Evolutionary conservation across 768 basidiomycete species (phyloP).

Genomic region (Dictyophora rubrovolvata): DNA sequence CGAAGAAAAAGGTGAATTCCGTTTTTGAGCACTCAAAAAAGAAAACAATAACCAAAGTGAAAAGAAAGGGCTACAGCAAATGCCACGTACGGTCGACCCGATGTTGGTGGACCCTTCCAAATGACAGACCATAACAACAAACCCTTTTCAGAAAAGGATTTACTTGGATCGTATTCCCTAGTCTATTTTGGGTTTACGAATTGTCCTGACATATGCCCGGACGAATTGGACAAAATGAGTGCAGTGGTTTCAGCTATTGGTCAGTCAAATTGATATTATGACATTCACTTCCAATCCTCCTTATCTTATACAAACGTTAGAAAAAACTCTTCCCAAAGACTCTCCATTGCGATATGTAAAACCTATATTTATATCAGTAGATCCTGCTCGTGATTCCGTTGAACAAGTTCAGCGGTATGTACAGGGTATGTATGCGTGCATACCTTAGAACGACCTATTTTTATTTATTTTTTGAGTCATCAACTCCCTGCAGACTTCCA

Average conservation of each 20-base stretch:
- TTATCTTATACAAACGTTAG: slow-evolving; percentile 27
- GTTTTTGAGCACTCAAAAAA: not conserved
- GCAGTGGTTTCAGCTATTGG: slow-evolving; percentile 63
- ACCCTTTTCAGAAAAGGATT: slow-evolving; percentile 71
- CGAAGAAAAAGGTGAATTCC: slow-evolving; percentile 58
- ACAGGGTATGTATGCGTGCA: slow-evolving; percentile 21
- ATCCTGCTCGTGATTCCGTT: slow-evolving; percentile 82
- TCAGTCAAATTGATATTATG: slow-evolving; percentile 28
- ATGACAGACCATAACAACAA: slow-evolving; percentile 57
- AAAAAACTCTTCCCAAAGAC: slow-evolving; percentile 48
- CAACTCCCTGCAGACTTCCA: slow-evolving; percentile 65
- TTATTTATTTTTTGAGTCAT: not conserved
- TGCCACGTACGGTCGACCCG: slow-evolving; percentile 71
- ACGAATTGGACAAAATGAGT: slow-evolving; percentile 93
- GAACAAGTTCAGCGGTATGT: slow-evolving; percentile 33
- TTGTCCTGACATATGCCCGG: slow-evolving; percentile 98
- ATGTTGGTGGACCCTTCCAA: slow-evolving; percentile 85
- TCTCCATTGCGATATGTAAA: slow-evolving; percentile 38
- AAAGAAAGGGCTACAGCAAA: slow-evolving; percentile 66
- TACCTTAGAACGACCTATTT: not conserved
- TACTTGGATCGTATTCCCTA: slow-evolving; percentile 65
- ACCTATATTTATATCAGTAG: slow-evolving; percentile 92
- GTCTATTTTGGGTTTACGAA: slow-evolving; percentile 99
- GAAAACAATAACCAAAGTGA: not conserved
- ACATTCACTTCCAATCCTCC: not conserved